Percentiles rank a stretch among this genome's conserved stretches.
phyloP scores from a whole-genome alignment of 306 rosid species.

The Quercus mongolica region DNA sequence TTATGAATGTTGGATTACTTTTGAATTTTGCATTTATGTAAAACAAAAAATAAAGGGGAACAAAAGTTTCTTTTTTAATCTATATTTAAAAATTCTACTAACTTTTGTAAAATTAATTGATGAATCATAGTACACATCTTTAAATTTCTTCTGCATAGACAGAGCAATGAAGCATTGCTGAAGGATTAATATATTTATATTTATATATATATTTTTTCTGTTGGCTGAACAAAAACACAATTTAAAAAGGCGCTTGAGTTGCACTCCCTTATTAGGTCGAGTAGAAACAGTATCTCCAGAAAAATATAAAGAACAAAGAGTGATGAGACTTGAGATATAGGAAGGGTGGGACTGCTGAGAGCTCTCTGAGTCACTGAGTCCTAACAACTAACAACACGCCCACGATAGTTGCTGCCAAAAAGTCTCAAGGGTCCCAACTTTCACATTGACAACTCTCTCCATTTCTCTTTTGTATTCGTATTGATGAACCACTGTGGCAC shows the following conservation, averaged over 20 bases:
- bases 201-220: too few species aligned
- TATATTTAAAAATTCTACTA: too few species aligned
- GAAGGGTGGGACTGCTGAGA: conserved; percentile 19
- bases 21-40: too few species aligned
- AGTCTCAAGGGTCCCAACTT: conserved; percentile 15
- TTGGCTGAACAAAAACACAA: too few species aligned
- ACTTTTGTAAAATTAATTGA: too few species aligned
- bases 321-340: conserved; percentile 58
- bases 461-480: not conserved
- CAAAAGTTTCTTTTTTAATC: too few species aligned
- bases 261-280: not conserved
- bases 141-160: too few species aligned
- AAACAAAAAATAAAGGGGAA: too few species aligned
- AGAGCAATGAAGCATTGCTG: too few species aligned
- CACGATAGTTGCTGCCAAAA: conserved; percentile 47
- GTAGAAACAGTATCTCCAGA: conserved; percentile 8
- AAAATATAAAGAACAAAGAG: conserved; percentile 12
- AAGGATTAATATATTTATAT: too few species aligned
- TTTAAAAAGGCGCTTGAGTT: not conserved
- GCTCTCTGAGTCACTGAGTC: conserved; percentile 38
- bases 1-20: too few species aligned
- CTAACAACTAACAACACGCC: conserved; percentile 56
- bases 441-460: conserved; percentile 7
- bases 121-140: too few species aligned
- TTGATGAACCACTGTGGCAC: not conserved